Evolutionary conservation across 1,139 yeast species (phyloP).

Genomic region (Scheffersomyces parashehatae): DNA sequence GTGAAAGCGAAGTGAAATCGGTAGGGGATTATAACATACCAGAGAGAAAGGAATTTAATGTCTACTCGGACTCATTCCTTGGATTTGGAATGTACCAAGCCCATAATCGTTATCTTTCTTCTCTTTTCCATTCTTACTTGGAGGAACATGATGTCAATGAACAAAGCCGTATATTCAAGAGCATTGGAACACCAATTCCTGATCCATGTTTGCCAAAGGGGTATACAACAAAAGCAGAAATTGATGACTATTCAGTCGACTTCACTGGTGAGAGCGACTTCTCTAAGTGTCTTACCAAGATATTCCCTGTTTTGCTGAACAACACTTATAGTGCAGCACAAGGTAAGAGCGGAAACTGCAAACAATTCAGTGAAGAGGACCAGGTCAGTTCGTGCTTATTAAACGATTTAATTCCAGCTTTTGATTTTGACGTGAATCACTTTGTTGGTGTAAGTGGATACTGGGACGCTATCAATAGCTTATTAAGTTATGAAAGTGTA

Average conservation of each 20-base stretch:
- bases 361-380: constrained; percentile 28
- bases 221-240: constrained; percentile 22
- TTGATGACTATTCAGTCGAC: constrained; percentile 29
- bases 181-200: constrained; percentile 26
- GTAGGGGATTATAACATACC: constrained; percentile 4
- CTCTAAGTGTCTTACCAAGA: constrained; percentile 49
- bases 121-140: constrained; percentile 29
- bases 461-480: constrained; percentile 67
- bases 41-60: constrained; percentile 38
- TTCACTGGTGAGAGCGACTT: constrained; percentile 64
- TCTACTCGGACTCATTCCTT: constrained; percentile 72
- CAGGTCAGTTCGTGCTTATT: constrained; percentile 52
- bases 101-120: constrained; percentile 47
- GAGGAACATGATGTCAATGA: constrained; percentile 15
- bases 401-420: constrained; percentile 58
- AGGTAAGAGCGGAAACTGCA: constrained; percentile 22
- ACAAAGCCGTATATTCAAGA: constrained; percentile 8
- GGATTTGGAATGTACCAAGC: constrained; percentile 81
- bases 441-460: constrained; percentile 83
- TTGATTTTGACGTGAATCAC: constrained; percentile 66
- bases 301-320: constrained; percentile 54
- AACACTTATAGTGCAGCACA: constrained; percentile 24
- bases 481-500: constrained; percentile 32
- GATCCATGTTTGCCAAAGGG: constrained; percentile 71
- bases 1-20: background rate